Evolutionary conservation across 23 red algal species (phyloP), one percentile per base, ranked within the genome.

Genomic region (Agarophyton chilense): DNA sequence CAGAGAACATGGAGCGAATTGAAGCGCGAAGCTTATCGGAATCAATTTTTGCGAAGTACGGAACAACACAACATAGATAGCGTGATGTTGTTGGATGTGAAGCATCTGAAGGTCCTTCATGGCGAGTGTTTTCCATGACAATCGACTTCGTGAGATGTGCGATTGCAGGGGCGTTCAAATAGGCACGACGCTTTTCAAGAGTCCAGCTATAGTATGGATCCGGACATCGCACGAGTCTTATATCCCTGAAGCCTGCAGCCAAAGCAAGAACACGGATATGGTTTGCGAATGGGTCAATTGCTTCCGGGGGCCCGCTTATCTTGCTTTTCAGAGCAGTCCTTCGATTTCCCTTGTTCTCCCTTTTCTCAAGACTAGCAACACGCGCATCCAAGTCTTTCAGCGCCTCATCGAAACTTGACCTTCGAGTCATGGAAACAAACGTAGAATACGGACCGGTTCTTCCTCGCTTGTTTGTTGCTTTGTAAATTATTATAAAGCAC

Each of bases 91-190:
- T 74, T 74, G 68, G 68, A 24, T 81, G 53, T 19, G 62, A 51
- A 4, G 53, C 47, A 44, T 71, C 76, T 46, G 53, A 53, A 2
- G 63, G n/a, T 8, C 42, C 89, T 29, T 77, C 75, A 60, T 89
- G 85, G 33, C 92, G 82, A 83, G 84, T 97, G 83, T 97, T 97
- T 38, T 81, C 46, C 83, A 97, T 29, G 17, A 97, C 82, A 41
- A 97, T 87, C 4, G 95, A 97, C 78, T 97, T 97, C 39, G 89
- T 93, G 14, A 97, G 85, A 62, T 97, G 95, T 45, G 87, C 3
- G 36, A 78, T 52, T 6, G 50, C 65, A 52, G 95, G 87, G 11
- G 87, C 95, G 39, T 61, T 43, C 49, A 93, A 50, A 16, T 81
- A 89, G 33, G 60, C 40, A 31, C 86, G 89, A n/a, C 94, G 70